phyloP scores from a whole-genome alignment of 371 early-diverging fungal species.

The Conidiobolus incongruus region DNA sequence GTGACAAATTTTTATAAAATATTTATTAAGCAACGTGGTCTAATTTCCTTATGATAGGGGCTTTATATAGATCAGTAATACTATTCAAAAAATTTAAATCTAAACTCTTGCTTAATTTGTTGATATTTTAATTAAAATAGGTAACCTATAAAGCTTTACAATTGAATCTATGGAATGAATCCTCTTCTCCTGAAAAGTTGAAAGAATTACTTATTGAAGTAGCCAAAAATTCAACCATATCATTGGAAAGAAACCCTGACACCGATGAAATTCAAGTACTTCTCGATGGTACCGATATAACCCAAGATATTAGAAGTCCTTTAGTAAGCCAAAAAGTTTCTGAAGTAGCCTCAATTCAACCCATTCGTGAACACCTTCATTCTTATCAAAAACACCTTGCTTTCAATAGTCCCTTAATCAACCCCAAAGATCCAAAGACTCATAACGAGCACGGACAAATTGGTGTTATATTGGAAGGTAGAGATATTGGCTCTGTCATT shows the following conservation, averaged over 20 bases:
- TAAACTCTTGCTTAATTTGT: no score
- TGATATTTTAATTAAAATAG: constrained; percentile 8
- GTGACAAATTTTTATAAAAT: constrained; percentile 12
- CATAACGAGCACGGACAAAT: constrained; percentile 8
- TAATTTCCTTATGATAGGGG: constrained; percentile 4
- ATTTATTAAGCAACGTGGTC: not conserved
- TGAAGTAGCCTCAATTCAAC: constrained; percentile 36
- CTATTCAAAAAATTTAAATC: not conserved
- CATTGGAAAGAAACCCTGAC: constrained; percentile 2
- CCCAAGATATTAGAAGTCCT: constrained; percentile 31
- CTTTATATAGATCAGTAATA: constrained; percentile 33
- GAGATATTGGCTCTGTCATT: constrained; percentile 81
- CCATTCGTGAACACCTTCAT: constrained; percentile 33
- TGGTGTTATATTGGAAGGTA: constrained; percentile 83
- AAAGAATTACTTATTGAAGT: constrained; percentile 8
- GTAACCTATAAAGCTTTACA: constrained; percentile 27
- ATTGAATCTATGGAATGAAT: constrained; percentile 11
- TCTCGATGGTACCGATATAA: constrained; percentile 42
- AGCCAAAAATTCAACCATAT: constrained; percentile 8
- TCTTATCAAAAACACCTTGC: constrained; percentile 31
- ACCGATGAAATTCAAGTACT: constrained; percentile 14
- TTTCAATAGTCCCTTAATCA: no score
- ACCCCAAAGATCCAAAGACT: constrained; percentile 7
- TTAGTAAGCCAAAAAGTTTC: constrained; percentile 38
- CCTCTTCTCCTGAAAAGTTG: constrained; percentile 4